phyloP scores from a whole-genome alignment of 805 yeast genomes.

The Candida multigemmis region DNA sequence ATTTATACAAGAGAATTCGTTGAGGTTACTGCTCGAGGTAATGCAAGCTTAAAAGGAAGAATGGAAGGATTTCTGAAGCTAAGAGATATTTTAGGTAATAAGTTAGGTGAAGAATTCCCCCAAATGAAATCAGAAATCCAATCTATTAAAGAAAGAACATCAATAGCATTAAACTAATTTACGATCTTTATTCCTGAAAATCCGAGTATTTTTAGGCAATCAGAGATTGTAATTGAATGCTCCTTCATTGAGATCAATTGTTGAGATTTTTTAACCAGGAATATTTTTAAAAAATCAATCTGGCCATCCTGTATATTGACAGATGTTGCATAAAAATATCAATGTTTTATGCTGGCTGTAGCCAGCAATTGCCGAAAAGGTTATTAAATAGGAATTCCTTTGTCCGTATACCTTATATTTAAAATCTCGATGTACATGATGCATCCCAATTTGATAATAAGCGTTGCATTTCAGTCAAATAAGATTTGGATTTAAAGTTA shows the following conservation, averaged over 20 bases:
- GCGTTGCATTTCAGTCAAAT: too few relatives aligned
- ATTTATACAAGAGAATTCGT: slow-evolving; percentile 95
- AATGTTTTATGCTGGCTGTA: too few relatives aligned
- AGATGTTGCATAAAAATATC: too few relatives aligned
- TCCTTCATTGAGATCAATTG: not conserved
- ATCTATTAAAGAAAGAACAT: slow-evolving; percentile 41
- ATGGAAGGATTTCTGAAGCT: slow-evolving; percentile 59
- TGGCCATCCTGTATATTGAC: too few relatives aligned
- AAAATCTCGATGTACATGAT: too few relatives aligned
- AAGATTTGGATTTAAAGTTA: too few relatives aligned
- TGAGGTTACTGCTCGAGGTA: slow-evolving; percentile 84
- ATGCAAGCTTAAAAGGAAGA: slow-evolving; percentile 82
- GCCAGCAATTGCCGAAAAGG: too few relatives aligned
- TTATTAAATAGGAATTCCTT: too few relatives aligned
- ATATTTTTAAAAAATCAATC: too few relatives aligned
- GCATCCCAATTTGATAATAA: too few relatives aligned
- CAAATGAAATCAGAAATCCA: slow-evolving; percentile 53
- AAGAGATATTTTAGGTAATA: slow-evolving; percentile 56
- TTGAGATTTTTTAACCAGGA: too few relatives aligned
- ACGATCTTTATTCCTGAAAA: not conserved
- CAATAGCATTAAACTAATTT: not conserved
- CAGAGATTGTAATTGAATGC: not conserved
- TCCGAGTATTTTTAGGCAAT: not conserved
- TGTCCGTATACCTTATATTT: too few relatives aligned
- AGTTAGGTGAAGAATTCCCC: slow-evolving; percentile 72